phyloP scores from a whole-genome alignment of 176 grass and related monocot genomes.

The Raddia distichophylla region DNA sequence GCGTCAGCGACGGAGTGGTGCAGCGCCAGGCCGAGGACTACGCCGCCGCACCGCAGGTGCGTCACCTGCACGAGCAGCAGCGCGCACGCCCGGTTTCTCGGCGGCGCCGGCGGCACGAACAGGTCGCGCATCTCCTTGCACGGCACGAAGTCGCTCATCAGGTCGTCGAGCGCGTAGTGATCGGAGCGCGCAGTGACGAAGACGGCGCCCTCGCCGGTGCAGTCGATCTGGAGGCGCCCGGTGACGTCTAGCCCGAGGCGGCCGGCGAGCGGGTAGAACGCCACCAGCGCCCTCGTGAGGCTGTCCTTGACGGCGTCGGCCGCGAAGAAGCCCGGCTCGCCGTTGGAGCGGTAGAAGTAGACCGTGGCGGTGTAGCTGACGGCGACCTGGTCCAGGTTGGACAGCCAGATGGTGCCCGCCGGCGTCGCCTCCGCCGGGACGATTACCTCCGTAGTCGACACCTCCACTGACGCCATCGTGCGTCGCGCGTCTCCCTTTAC shows the following conservation, averaged over 20 bases:
- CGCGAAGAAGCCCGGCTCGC: constrained; percentile 44
- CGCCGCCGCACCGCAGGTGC: background rate
- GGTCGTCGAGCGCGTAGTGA: constrained; percentile 32
- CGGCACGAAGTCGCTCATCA: constrained; percentile 48
- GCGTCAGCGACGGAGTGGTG: constrained; percentile 57
- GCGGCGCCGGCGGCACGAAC: constrained; percentile 41
- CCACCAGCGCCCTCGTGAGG: constrained; percentile 54
- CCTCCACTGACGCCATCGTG: constrained; percentile 47
- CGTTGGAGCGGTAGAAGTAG: constrained; percentile 55
- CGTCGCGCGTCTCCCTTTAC: too few species aligned
- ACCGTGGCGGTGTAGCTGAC: constrained; percentile 59
- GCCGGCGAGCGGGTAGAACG: constrained; percentile 76
- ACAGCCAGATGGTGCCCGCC: constrained; percentile 58
- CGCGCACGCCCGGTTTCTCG: constrained; percentile 20
- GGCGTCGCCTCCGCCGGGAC: constrained; percentile 61
- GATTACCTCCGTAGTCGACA: constrained; percentile 47
- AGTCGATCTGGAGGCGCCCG: constrained; percentile 62
- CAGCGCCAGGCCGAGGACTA: constrained; percentile 2
- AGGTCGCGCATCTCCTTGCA: constrained; percentile 6
- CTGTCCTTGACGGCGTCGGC: constrained; percentile 39
- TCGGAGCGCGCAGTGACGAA: constrained; percentile 44
- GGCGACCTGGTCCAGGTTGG: constrained; percentile 61
- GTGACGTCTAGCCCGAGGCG: constrained; percentile 34
- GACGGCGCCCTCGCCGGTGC: constrained; percentile 53
- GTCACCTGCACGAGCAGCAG: constrained; percentile 68